phyloP scores from a whole-genome alignment of 345 rosid genomes.

The Kernera saxatilis region DNA sequence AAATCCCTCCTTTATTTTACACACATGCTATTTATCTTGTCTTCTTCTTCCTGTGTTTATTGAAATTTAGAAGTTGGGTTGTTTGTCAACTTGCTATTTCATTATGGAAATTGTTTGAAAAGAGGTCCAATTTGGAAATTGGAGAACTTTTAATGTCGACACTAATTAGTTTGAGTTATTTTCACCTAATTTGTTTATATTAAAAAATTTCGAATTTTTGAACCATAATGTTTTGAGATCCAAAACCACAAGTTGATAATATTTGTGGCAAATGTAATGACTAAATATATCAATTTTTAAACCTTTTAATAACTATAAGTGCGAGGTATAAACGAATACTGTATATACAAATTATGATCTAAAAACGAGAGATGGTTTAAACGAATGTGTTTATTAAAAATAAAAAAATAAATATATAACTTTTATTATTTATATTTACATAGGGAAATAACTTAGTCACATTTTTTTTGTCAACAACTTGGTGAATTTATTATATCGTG shows the following conservation, averaged over 20 bases:
- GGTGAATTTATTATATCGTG: too few relatives aligned
- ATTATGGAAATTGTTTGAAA: not conserved
- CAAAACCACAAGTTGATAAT: not conserved
- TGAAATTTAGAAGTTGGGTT: not conserved
- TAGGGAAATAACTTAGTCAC: not conserved
- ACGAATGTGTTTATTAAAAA: too few relatives aligned
- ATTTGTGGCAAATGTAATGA: not conserved
- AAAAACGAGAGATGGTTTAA: too few relatives aligned
- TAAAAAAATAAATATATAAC: too few relatives aligned
- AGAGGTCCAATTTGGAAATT: not conserved
- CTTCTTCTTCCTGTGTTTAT: conserved; percentile 15
- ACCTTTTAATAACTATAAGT: not conserved
- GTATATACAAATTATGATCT: too few relatives aligned
- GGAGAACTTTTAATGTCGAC: not conserved
- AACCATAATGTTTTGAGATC: too few relatives aligned
- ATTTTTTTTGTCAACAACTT: too few relatives aligned
- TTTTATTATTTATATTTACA: not conserved
- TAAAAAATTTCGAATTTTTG: not conserved
- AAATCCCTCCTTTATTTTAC: not conserved
- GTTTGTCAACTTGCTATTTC: not conserved
- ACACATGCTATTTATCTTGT: conserved; percentile 2
- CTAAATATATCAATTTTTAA: not conserved
- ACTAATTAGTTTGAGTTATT: not conserved
- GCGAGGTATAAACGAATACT: not conserved
- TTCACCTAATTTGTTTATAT: not conserved